Evolutionary conservation across 345 rosid genomes (phyloP).

Genomic region (Rhodamnia argentea): DNA sequence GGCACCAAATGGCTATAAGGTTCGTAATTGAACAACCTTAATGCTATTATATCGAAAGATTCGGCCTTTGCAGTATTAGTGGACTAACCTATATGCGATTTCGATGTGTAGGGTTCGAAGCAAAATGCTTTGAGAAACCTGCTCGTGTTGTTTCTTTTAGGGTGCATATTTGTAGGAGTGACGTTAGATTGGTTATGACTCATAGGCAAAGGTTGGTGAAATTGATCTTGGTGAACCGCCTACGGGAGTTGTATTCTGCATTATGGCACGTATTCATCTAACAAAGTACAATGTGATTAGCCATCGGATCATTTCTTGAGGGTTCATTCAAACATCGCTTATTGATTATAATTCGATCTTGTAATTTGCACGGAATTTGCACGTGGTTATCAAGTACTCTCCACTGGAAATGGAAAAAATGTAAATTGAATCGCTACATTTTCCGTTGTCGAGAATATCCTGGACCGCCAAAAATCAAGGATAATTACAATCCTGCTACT

Average conservation of each 20-base stretch:
- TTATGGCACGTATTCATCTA: background rate
- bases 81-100: background rate
- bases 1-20: no score
- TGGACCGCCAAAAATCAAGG: no score
- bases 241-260: background rate
- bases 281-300: background rate
- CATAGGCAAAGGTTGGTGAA: conserved; percentile 53
- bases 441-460: no score
- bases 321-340: background rate
- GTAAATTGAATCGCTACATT: no score
- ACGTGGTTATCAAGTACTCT: no score
- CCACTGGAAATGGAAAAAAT: no score
- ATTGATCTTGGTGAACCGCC: background rate
- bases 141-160: conserved; percentile 43
- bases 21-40: no score
- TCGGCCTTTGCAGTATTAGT: no score
- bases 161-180: conserved; percentile 45
- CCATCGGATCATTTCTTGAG: background rate
- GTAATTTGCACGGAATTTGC: no score
- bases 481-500: no score
- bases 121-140: conserved; percentile 46
- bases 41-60: no score
- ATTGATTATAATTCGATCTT: no score
- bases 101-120: conserved; percentile 40
- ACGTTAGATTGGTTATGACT: conserved; percentile 52